Evolutionary conservation across 2,329 filamentous ascomycete species (phyloP), one percentile per base, ranked within the genome.

Genomic region (Trichoderma breve): DNA sequence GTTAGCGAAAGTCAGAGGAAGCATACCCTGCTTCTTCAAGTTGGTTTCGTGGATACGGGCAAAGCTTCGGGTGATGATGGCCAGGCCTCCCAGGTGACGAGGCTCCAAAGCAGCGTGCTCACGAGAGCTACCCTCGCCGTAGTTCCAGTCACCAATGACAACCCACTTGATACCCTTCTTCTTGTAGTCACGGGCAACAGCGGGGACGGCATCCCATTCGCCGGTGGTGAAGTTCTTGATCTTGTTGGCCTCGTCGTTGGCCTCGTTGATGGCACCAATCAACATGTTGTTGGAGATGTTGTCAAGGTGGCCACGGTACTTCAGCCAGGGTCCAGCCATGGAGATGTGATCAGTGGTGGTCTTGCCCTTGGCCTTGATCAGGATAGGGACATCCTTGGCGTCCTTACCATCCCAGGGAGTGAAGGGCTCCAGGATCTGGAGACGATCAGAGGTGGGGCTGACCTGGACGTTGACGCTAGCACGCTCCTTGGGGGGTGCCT

Each of bases 271-370:
- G 80, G 96, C 96, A 86, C 95, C 95, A 78, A 98, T 98, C 83
- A 98, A 86, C 94, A 98, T 97, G 90, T 98, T 98, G 91, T 98
- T 98, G 82, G 95, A 98, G 86, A 98, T 98, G 90, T 98, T 98
- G 90, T 98, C 95, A 80, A 98, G 89, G 83, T 98, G 95, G 74
- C 95, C 95, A 89, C 95, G 94, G 90, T 98, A 98, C 89, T 98
- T 98, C 83, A 98, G 88, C 95, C 95, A 97, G 74, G 95, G 94
- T 76, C 95, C 94, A 77, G 94, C 95, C 93, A 97, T 97, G 74
- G 94, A 97, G 85, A 97, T 97, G 86, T 97, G 94, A 81, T 97
- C 95, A 75, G 95, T 97, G 75, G 95, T 98, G 76, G 94, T 97
- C 91, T 98, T 98, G 84, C 95, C 95, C 84, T 96, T 84, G 75